Evolutionary conservation across 2,329 filamentous ascomycete species (phyloP), one percentile per base, ranked within the genome.

Genomic region (Trichophyton verrucosum): DNA sequence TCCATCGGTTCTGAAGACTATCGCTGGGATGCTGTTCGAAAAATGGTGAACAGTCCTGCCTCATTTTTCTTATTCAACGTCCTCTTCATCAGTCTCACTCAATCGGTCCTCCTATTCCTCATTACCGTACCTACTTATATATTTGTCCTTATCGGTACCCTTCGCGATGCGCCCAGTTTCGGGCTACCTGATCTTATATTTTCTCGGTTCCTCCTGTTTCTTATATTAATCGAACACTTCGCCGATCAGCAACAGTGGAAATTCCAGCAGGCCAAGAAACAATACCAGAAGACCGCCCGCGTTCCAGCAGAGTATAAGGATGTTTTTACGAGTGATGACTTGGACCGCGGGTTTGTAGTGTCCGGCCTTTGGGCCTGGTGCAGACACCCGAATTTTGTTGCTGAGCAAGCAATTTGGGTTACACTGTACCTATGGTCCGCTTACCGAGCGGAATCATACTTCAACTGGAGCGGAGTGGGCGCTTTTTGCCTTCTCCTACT

Each of bases 221-320:
- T 86, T 40, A 76, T 88, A 20, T 72, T 85, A n/a, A 69, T 86
- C 59, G 82, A 96, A 68, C 89, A 82, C 74, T 82, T 96, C 69
- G 89, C 90, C 69, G 94, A 99, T 72, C 86, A 91, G 64, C 90
- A 96, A 72, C 91, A 96, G 75, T 99, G 91, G 91, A 80, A 83
- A 64, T 99, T 85, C 76, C 91, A 99, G 72, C 76, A 76, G 15
- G 91, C 91, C 57, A 97, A 96, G 76, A 77, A 82, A 53, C 73
- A 82, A 49, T 97, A 96, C 73, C 82, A 83, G 64, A 79, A 83
- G 64, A 86, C 85, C 1, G 89, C 84, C 57, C 87, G 88, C 70
- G 80, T 92, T 2, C 84, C 89, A 0, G 73, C 75, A 3, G 73
- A 73, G 30, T 79, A 74, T 71, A 76, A 77, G 66, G 66, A 67